These are phyloP conservation scores for Pinus tabuliformis DNA, from an alignment of 75 land plant species.

Conservation along the genomic window DNA sequence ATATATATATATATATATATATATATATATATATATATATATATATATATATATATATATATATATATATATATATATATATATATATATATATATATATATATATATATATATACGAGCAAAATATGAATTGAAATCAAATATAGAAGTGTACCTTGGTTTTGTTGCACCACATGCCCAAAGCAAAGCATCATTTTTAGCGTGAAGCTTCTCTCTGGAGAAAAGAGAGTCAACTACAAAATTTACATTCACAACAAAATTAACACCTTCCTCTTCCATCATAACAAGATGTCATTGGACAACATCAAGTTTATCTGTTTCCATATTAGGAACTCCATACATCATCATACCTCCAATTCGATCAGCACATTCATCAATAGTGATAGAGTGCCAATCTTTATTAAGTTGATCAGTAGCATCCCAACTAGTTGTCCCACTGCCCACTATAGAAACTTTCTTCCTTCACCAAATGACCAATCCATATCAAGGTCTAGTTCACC, in stretches of 20 bases:
- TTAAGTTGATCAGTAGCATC: slow-evolving; percentile 99
- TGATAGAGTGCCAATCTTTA: slow-evolving; percentile 83
- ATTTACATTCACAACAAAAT: slow-evolving; percentile 89
- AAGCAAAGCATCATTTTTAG: slow-evolving; percentile 41
- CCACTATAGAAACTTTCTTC: slow-evolving; percentile 84
- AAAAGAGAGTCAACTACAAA: slow-evolving; percentile 78
- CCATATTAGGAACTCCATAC: slow-evolving; percentile 99
- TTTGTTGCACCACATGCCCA: slow-evolving; percentile 79
- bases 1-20: too few relatives aligned
- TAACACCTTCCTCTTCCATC: slow-evolving; percentile 86
- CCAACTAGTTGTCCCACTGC: slow-evolving; percentile 95
- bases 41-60: too few relatives aligned
- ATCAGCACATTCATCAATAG: slow-evolving; percentile 93
- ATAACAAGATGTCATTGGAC: slow-evolving; percentile 90
- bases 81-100: too few relatives aligned
- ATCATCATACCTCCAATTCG: slow-evolving; percentile 98
- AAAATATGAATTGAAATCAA: background rate
- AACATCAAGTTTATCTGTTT: slow-evolving; percentile 82
- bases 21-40: too few relatives aligned
- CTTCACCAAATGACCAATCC: too few relatives aligned
- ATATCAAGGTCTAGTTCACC: too few relatives aligned
- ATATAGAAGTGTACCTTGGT: slow-evolving; percentile 63
- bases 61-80: too few relatives aligned
- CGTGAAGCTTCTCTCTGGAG: slow-evolving; percentile 59
- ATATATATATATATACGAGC: too few relatives aligned